Evolutionary conservation across 768 basidiomycete species (phyloP).

Genomic region (Galerina sulciceps): DNA sequence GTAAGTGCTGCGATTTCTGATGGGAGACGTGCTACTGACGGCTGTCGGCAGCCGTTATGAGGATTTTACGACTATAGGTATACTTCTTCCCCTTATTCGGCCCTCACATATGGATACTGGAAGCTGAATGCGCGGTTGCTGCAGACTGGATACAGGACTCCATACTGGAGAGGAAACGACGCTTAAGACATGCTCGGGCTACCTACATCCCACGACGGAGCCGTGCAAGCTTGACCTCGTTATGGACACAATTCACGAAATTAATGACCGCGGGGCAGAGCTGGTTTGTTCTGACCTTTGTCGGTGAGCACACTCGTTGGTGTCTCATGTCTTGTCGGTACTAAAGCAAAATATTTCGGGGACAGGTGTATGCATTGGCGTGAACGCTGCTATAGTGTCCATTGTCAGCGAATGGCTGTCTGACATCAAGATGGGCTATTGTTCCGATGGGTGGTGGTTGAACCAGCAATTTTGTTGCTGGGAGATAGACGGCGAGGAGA

Average conservation of each 20-base stretch:
- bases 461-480: constrained; percentile 98
- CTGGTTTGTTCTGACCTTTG: constrained; percentile 90
- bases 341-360: not conserved
- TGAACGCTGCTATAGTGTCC: constrained; percentile 94
- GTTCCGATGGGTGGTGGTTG: constrained; percentile 97
- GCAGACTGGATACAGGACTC: constrained; percentile 98
- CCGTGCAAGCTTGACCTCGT: constrained; percentile 51
- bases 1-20: constrained; percentile 34
- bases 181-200: constrained; percentile 63
- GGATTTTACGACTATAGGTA: constrained; percentile 95
- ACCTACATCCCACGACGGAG: constrained; percentile 47
- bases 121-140: not conserved
- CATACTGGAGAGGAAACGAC: constrained; percentile 82
- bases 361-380: constrained; percentile 85
- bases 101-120: not conserved
- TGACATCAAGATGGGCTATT: constrained; percentile 97
- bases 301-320: constrained; percentile 61
- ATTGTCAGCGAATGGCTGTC: constrained; percentile 97
- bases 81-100: not conserved
- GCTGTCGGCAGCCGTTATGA: constrained; percentile 74
- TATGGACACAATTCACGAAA: constrained; percentile 63
- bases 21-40: constrained; percentile 13
- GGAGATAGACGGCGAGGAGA: constrained; percentile 86
- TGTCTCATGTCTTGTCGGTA: not conserved
- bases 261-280: constrained; percentile 77